Evolutionary conservation across 2,329 filamentous ascomycete genomes (phyloP).

Genomic region (Hortaea werneckii): DNA sequence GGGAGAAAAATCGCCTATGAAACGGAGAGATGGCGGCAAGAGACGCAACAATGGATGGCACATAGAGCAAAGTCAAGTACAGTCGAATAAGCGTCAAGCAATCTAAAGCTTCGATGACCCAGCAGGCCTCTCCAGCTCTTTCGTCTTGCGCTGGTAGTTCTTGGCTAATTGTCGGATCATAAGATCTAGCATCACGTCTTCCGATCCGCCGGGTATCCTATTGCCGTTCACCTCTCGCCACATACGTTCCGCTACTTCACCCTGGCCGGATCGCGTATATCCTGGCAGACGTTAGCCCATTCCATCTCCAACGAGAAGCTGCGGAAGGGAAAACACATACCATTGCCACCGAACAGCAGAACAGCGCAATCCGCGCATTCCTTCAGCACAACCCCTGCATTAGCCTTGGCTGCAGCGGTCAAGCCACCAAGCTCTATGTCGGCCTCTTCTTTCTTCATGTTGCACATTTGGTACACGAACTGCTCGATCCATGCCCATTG

Average conservation of each 20-base stretch:
- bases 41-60: background rate
- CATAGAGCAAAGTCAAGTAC: background rate
- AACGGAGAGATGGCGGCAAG: background rate
- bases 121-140: conserved; percentile 36
- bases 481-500: conserved; percentile 65
- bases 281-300: background rate
- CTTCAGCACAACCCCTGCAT: conserved; percentile 60
- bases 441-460: conserved; percentile 49
- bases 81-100: background rate
- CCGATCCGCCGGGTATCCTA: conserved; percentile 46
- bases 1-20: background rate
- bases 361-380: conserved; percentile 61
- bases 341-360: conserved; percentile 64
- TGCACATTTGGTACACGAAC: conserved; percentile 57
- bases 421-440: conserved; percentile 58
- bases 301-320: too few species aligned
- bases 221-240: conserved; percentile 22
- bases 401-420: conserved; percentile 63
- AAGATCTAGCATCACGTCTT: conserved; percentile 64
- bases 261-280: conserved; percentile 58
- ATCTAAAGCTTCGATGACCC: conserved; percentile 34
- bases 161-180: conserved; percentile 61
- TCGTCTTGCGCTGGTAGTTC: conserved; percentile 52
- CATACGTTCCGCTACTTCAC: conserved; percentile 60
- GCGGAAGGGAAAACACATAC: conserved; percentile 19